Evolutionary conservation across 1,284 basidiomycete genomes (phyloP).

Genomic region (Athelia psychrophila): DNA sequence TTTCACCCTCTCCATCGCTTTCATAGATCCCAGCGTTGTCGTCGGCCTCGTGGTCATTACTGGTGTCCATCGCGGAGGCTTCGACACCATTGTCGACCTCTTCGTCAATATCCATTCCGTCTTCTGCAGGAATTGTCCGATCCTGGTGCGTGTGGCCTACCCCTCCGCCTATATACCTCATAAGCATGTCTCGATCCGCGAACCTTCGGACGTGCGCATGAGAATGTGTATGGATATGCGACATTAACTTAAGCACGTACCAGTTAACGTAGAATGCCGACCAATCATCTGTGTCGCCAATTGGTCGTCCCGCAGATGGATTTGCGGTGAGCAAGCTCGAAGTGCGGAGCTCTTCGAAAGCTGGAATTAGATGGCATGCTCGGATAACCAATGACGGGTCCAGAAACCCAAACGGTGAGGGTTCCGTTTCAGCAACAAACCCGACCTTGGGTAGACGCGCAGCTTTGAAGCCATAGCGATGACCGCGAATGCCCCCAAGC

Average conservation of each 20-base stretch:
- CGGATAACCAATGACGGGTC: slow-evolving; percentile 9
- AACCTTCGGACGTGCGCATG: slow-evolving; percentile 27
- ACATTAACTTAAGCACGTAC: slow-evolving; percentile 22
- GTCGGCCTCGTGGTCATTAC: not conserved
- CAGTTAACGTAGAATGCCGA: slow-evolving; percentile 29
- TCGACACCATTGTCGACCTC: slow-evolving; percentile 3
- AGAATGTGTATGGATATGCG: not conserved
- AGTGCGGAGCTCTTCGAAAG: slow-evolving; percentile 19
- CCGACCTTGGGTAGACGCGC: slow-evolving; percentile 10
- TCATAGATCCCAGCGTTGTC: slow-evolving; percentile 2
- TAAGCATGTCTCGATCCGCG: slow-evolving; percentile 32
- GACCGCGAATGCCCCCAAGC: slow-evolving; percentile 6
- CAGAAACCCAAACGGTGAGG: slow-evolving; percentile 9
- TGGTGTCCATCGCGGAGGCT: not conserved
- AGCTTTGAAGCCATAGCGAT: slow-evolving; percentile 5
- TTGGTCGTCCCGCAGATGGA: slow-evolving; percentile 21
- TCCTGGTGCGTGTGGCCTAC: slow-evolving; percentile 20
- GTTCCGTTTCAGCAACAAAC: slow-evolving; percentile 6
- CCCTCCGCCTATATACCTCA: slow-evolving; percentile 24
- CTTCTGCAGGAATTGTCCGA: slow-evolving; percentile 4
- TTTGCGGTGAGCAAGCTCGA: slow-evolving; percentile 1
- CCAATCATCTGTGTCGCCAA: slow-evolving; percentile 25
- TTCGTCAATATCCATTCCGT: not conserved
- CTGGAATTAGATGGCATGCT: slow-evolving; percentile 11
- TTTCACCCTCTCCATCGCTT: slow-evolving; percentile 7